Evolutionary conservation across 257 asterid genomes (phyloP).

Genomic region (Rehmannia glutinosa): DNA sequence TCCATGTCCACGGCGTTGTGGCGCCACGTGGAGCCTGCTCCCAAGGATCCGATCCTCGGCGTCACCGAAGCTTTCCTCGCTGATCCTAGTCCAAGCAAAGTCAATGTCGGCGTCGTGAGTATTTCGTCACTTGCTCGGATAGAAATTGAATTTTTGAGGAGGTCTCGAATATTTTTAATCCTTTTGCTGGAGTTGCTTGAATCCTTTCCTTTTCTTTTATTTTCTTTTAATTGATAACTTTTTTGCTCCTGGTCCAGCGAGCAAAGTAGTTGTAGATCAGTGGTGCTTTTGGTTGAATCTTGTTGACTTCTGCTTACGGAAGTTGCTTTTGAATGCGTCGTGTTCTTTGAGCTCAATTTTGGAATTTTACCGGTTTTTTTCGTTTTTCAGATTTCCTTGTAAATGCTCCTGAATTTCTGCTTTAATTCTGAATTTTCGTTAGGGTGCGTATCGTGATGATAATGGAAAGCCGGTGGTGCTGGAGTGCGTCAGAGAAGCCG

Average conservation of each 20-base stretch:
- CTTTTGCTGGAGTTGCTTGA: background rate
- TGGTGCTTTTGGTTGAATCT: background rate
- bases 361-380: background rate
- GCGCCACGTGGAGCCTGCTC: constrained; percentile 90
- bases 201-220: background rate
- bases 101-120: constrained; percentile 98
- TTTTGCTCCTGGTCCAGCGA: background rate
- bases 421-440: background rate
- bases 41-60: constrained; percentile 97
- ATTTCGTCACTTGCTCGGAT: background rate
- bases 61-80: constrained; percentile 97
- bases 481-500: constrained; percentile 97
- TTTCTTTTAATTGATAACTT: background rate
- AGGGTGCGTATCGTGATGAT: constrained; percentile 98
- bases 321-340: background rate
- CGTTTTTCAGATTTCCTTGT: background rate
- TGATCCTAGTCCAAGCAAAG: constrained; percentile 77
- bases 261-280: constrained; percentile 10
- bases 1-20: constrained; percentile 76
- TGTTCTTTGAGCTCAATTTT: background rate
- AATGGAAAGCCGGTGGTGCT: constrained; percentile 95
- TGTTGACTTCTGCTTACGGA: constrained; percentile 2
- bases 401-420: background rate
- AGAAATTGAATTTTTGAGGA: background rate
- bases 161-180: background rate